Base-by-base conservation (phyloP, 108 stramenopile species). In the Nitzschia sp. region DNA sequence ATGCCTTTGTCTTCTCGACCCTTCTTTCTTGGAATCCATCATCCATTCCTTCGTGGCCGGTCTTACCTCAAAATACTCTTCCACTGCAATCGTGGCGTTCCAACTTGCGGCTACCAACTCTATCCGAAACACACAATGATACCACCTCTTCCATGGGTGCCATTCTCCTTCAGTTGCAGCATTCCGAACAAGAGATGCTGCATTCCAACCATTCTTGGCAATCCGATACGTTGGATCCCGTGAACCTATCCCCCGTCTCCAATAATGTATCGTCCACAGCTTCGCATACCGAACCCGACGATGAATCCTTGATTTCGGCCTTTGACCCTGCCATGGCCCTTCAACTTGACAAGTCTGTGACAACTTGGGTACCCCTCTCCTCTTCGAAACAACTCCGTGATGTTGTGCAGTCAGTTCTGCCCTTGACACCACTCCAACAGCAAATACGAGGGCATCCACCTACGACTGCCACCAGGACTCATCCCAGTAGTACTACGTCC, bases 111-210 rank as follows among this genome's bases (percentile, higher is more conserved):
- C 29, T 34, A 3, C 29, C 29, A 1, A 50, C 19, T 50, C 17
- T 50, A 1, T 50, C 61, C 1, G 15, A 41, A 10, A 20, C 61
- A 0, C 12, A 11, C 51, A 44, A 10, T 8, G 17, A 20, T 10
- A 52, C 37, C 29, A 41, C 50, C 2, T 20, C 55, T 2, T 77
- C 84, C 39, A 85, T 87, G 52, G 89, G 89, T 24, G 62, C 73
- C 15, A 65, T 90, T 14, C 56, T 90, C 54, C 65, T 82, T 71
- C 83, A 87, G 65, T 79, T 87, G 85, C 81, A 86, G 64, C 80
- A 70, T 40, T 57, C 78, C 53, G 64, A 84, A 53, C 53, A 65
- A 62, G 65, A 65, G 41, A 41, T 64, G 58, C 59, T n/a, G 34
- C 17, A 71, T 10, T 65, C 67, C 57, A 58, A 65, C 0, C 70